phyloP scores from a whole-genome alignment of 306 rosid species.

The Cucumis sativus region Cucumber_9930_V3 NC_026661.2:20612501-20613000 shows the following conservation, averaged over 20 bases:
- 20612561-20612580: constrained; percentile 84
- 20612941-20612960: not conserved
- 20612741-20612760: constrained; percentile 33
- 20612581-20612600: constrained; percentile 44
- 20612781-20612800: constrained; percentile 72
- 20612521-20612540: constrained; percentile 47
- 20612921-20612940: not conserved
- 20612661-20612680: constrained; percentile 48
- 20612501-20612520: constrained; percentile 35
- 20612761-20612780: constrained; percentile 31
- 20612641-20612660: constrained; percentile 27
- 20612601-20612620: constrained; percentile 5
- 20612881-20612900: constrained; percentile 4
- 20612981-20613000: constrained; percentile 62
- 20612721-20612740: constrained; percentile 50
- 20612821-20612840: constrained; percentile 95
- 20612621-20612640: constrained; percentile 1
- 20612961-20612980: constrained; percentile 43
- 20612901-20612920: not conserved
- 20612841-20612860: constrained; percentile 10
- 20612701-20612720: constrained; percentile 39
- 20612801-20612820: constrained; percentile 74
- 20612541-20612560: constrained; percentile 80
- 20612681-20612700: constrained; percentile 68
- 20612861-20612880: constrained; percentile 4